Evolutionary conservation across 2,329 filamentous ascomycete genomes (phyloP).

Genomic region (Fusarium albidum): DNA sequence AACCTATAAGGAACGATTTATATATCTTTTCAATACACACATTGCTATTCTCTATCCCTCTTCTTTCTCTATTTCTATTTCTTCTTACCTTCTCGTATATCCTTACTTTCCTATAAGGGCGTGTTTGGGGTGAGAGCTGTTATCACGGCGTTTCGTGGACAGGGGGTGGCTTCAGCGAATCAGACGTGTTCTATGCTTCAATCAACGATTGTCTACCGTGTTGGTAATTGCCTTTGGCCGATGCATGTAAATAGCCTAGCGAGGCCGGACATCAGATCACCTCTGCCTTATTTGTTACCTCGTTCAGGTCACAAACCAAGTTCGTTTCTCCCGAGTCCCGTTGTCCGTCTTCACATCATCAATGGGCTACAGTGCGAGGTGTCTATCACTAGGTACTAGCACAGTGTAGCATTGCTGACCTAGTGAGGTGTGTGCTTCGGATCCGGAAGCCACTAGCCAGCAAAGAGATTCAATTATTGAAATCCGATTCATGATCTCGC

Average conservation of each 20-base stretch:
- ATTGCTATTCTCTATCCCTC: not conserved
- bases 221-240: not conserved
- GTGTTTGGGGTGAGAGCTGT: not conserved
- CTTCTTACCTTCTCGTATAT: slow-evolving; percentile 14
- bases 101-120: not conserved
- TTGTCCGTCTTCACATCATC: not conserved
- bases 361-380: slow-evolving; percentile 22
- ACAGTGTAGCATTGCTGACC: slow-evolving; percentile 29
- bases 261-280: too few species aligned
- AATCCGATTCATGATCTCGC: slow-evolving; percentile 25
- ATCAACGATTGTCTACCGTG: not conserved
- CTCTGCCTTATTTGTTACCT: too few species aligned
- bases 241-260: too few species aligned
- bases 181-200: not conserved
- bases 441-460: slow-evolving; percentile 32
- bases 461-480: slow-evolving; percentile 16
- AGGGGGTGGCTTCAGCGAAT: not conserved
- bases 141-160: not conserved
- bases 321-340: not conserved
- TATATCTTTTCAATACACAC: slow-evolving; percentile 9
- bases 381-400: not conserved
- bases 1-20: slow-evolving; percentile 20
- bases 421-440: too few species aligned
- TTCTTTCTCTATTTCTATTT: not conserved
- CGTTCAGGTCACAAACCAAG: not conserved